These are phyloP conservation scores for Tuber microsphaerosporum DNA, from an alignment of 495 filamentous ascomycete species.

Conservation along the genomic window DNA sequence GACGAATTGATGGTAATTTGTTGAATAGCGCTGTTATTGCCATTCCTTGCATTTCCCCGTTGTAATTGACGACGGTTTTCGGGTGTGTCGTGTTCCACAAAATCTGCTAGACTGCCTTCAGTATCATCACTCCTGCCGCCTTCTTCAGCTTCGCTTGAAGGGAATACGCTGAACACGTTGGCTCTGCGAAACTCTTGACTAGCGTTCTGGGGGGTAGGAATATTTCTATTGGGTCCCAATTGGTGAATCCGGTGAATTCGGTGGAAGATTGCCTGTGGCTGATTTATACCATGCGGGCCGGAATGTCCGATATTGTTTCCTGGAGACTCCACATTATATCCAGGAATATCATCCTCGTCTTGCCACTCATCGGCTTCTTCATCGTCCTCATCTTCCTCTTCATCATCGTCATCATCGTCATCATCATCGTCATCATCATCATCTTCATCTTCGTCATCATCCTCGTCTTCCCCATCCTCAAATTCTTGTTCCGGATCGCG, in stretches of 20 bases:
- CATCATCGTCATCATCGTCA: constrained; percentile 40
- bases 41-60: constrained; percentile 7
- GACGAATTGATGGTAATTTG: constrained; percentile 28
- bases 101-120: constrained; percentile 35
- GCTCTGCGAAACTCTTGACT: not conserved
- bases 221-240: not conserved
- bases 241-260: not conserved
- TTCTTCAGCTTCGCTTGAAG: constrained; percentile 30
- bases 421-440: constrained; percentile 44
- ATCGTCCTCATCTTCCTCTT: constrained; percentile 34
- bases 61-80: constrained; percentile 18
- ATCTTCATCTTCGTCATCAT: constrained; percentile 39
- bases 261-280: not conserved
- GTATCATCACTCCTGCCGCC: constrained; percentile 41
- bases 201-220: not conserved
- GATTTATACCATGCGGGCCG: not conserved
- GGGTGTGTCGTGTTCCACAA: constrained; percentile 38
- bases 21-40: constrained; percentile 4
- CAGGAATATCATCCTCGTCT: not conserved
- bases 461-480: constrained; percentile 39
- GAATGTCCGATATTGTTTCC: not conserved
- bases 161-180: not conserved
- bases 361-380: constrained; percentile 11
- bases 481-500: constrained; percentile 17
- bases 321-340: not conserved